Evolutionary conservation across 805 yeast genomes (phyloP), one percentile per base, ranked within the genome.

Genomic region (Kodamaea leandrae): DNA sequence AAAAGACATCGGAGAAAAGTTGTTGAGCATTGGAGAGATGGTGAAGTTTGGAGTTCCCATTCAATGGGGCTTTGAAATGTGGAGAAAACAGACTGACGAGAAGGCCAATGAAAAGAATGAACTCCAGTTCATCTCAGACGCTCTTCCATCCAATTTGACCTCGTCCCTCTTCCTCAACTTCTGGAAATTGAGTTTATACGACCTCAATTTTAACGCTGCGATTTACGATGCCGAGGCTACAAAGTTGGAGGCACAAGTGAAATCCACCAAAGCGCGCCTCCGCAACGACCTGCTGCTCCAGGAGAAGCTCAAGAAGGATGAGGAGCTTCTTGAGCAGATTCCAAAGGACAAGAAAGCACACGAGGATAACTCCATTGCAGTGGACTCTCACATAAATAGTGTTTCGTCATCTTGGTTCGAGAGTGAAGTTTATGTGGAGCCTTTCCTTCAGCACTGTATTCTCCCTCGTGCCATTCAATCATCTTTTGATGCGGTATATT

Each of bases 381-480:
- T 39, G 8, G 24, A 21, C 16, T 43, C 45, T 0, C 79, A 78
- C 47, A 50, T 58, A 38, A 60, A 61, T 13, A 49, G 39, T 12
- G 56, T 67, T 4, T 45, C 48, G 19, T 48, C 44, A 18, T 27
- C 8, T 6, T 37, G 35, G 37, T 16, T 17, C 17, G 16, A 12
- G 3, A 32, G 14, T 9, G 37, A 25, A n/a, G n/a, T n/a, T 6
- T 16, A 19, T 17, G 10, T 40, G 13, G 19, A 38, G 2, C 13
- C n/a, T 1, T 76, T 87, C 36, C 54, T 87, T 25, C 82, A 82
- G 45, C 58, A 61, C 39, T 87, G 96, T 58, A 51, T 87, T 5
- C 60, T 89, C 9, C 96, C 96, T 8, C 70, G 97, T 48, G 73
- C 82, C 3, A 58, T 83, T 2, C 88, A 83, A 48, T 86, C 96